Conservation (phyloP, 202 grass and related monocot genomes). For the Zoysia matrella region DNA sequence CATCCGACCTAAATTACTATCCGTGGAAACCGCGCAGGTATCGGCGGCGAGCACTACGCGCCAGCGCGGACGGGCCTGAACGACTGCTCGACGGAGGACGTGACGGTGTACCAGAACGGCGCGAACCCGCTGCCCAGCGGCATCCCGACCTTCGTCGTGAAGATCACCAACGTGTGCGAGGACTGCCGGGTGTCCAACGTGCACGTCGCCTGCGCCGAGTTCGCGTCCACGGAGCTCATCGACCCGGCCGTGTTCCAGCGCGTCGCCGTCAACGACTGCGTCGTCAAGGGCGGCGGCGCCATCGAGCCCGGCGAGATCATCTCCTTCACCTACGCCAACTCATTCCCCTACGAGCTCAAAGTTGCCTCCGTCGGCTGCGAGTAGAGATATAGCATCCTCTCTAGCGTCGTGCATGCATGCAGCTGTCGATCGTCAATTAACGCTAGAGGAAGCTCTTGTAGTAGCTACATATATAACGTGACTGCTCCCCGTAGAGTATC, state of each 20-base stretch:
- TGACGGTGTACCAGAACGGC: constrained; percentile 33
- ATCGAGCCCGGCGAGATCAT: constrained; percentile 24
- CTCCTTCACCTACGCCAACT: constrained; percentile 41
- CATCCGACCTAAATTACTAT: too few species aligned
- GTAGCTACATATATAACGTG: too few species aligned
- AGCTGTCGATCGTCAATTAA: too few species aligned
- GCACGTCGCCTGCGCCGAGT: constrained; percentile 34
- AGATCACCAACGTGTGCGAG: constrained; percentile 22
- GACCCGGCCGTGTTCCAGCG: constrained; percentile 36
- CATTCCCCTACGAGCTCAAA: constrained; percentile 12
- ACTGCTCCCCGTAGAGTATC: too few species aligned
- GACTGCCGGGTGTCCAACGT: constrained; percentile 30
- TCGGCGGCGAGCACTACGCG: too few species aligned
- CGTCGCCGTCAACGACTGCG: constrained; percentile 29
- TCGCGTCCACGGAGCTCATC: constrained; percentile 40
- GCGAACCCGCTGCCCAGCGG: constrained; percentile 34
- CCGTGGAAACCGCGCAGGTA: too few species aligned
- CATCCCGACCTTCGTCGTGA: constrained; percentile 32
- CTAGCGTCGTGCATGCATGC: too few species aligned
- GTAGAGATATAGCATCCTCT: background rate
- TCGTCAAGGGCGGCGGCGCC: constrained; percentile 3
- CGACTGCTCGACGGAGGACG: constrained; percentile 29
- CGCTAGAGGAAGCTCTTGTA: too few species aligned
- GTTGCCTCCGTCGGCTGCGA: constrained; percentile 23
- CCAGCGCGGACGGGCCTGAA: constrained; percentile 11